Percentiles rank a stretch among this genome's conserved stretches.
Evolutionary conservation across 176 grass and related monocot species (phyloP).

Genomic region (Chrysopogon serrulatus): DNA sequence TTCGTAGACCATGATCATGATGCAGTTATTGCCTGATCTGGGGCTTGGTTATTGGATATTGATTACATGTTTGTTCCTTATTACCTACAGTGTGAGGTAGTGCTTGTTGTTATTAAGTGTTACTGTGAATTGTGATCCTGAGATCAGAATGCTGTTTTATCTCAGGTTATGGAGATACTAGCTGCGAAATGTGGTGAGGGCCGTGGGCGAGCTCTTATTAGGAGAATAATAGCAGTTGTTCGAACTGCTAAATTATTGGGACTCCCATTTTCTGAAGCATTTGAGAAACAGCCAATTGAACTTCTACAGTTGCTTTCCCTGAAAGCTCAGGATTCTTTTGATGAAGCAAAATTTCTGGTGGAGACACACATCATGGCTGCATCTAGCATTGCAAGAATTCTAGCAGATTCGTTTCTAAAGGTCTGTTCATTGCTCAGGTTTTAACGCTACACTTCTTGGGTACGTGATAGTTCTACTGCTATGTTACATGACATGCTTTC

Average conservation of each 20-base stretch:
- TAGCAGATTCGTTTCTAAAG: slow-evolving; percentile 92
- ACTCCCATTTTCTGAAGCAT: slow-evolving; percentile 79
- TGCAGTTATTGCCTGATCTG: not conserved
- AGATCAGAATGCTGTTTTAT: slow-evolving; percentile 23
- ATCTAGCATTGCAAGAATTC: slow-evolving; percentile 80
- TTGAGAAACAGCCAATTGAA: slow-evolving; percentile 85
- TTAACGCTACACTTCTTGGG: slow-evolving; percentile 4
- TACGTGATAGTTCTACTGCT: slow-evolving; percentile 21
- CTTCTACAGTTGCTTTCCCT: slow-evolving; percentile 91
- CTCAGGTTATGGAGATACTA: slow-evolving; percentile 77
- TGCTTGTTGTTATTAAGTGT: not conserved
- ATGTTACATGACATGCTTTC: slow-evolving; percentile 16
- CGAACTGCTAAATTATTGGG: slow-evolving; percentile 76
- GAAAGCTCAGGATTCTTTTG: slow-evolving; percentile 86
- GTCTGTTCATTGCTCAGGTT: slow-evolving; percentile 33
- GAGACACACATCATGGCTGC: slow-evolving; percentile 72
- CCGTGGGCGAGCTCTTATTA: slow-evolving; percentile 69
- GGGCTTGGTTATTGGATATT: slow-evolving; percentile 1
- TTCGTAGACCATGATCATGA: not conserved
- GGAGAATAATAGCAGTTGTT: slow-evolving; percentile 80
- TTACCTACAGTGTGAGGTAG: not conserved
- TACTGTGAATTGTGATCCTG: not conserved
- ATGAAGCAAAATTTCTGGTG: slow-evolving; percentile 89
- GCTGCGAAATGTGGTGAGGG: slow-evolving; percentile 72
- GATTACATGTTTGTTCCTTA: not conserved